Conservation (phyloP, 2,329 filamentous ascomycete genomes). For the Botrytis aclada region DNA sequence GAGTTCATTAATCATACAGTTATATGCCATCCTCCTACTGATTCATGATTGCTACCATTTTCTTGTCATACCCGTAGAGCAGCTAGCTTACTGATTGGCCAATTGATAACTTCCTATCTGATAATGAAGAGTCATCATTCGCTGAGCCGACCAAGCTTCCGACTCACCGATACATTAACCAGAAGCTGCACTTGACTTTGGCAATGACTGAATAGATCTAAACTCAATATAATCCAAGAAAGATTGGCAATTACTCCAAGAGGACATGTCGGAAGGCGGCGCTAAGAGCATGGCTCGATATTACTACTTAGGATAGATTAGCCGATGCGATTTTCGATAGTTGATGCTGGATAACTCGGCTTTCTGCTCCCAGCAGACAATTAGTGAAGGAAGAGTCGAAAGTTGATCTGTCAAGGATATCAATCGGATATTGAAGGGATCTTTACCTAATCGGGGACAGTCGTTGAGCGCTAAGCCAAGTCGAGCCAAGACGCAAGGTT, state of each 20-base stretch:
- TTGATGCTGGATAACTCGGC: slow-evolving; percentile 1
- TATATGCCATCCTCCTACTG: neutral
- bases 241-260: neutral
- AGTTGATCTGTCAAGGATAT: slow-evolving; percentile 11
- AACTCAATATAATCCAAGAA: neutral
- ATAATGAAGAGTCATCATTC: slow-evolving; percentile 15
- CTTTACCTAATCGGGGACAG: neutral
- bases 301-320: neutral
- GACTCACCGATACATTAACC: slow-evolving; percentile 12
- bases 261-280: neutral
- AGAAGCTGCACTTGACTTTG: neutral
- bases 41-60: neutral
- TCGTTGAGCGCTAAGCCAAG: neutral
- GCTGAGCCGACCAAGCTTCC: slow-evolving; percentile 11
- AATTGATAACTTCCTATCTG: slow-evolving; percentile 11
- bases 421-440: neutral
- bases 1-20: no score
- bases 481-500: neutral
- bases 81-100: slow-evolving; percentile 3
- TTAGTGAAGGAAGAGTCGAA: neutral
- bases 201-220: neutral
- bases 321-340: fast-evolving
- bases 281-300: neutral
- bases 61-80: neutral
- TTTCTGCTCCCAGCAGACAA: neutral